These are phyloP conservation scores for Beauveria rudraprayagi DNA, from an alignment of 2,329 filamentous ascomycete genomes.

Conservation along the genomic window DNA sequence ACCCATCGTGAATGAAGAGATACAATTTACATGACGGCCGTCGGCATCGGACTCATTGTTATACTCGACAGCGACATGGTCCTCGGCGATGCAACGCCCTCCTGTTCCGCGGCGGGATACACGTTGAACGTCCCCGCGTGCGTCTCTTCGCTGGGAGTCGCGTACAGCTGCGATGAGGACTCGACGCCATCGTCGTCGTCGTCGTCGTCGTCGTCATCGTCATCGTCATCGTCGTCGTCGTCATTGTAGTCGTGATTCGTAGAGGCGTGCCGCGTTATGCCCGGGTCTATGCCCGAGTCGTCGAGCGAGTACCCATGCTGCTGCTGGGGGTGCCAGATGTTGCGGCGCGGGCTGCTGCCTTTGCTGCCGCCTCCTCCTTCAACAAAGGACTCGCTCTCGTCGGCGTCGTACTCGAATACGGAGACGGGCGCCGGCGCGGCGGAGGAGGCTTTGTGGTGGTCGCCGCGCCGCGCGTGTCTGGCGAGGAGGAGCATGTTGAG, in stretches of 20 bases:
- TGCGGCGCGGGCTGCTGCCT: conserved; percentile 4
- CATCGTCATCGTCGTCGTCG: conserved; percentile 3
- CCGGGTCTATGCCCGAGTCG: conserved; percentile 3
- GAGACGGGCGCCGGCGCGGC: conserved; percentile 20
- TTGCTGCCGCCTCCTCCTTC: background rate
- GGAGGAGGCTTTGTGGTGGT: background rate
- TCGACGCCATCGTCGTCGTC: conserved; percentile 29
- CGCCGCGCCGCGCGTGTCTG: background rate
- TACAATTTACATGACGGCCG: conserved; percentile 18
- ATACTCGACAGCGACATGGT: conserved; percentile 58
- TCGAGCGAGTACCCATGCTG: background rate
- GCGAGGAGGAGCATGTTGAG: conserved; percentile 30
- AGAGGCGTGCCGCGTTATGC: conserved; percentile 12
- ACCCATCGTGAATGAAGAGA: background rate
- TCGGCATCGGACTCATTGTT: conserved; percentile 32
- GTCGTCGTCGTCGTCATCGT: conserved; percentile 22
- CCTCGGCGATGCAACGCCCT: conserved; percentile 39
- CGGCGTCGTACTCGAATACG: conserved; percentile 36
- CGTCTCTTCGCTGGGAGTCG: conserved; percentile 43
- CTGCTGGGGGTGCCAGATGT: conserved; percentile 3
- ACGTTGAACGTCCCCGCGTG: conserved; percentile 16
- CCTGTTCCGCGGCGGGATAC: conserved; percentile 32
- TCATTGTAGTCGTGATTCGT: conserved; percentile 18
- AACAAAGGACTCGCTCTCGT: conserved; percentile 14
- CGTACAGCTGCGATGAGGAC: conserved; percentile 40